Base-by-base conservation (phyloP, 306 rosid species). In the Pterocarpus macrocarpus region DNA sequence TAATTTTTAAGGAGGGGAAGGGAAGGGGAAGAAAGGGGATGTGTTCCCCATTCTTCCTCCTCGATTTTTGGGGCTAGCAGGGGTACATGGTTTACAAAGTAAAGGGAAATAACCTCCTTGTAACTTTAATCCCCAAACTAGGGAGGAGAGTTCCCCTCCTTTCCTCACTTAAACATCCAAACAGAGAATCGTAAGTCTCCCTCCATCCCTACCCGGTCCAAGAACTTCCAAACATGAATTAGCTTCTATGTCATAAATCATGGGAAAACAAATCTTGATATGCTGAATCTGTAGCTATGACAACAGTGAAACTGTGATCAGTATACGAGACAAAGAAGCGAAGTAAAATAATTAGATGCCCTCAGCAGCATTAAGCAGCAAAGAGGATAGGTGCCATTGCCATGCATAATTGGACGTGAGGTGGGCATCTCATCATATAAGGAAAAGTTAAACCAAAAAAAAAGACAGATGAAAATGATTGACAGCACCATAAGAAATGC, bases 171-270 rank as follows among this genome's bases (percentile, higher is more conserved):
- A 47, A 58, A 59, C 58, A 69, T 69, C 47, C 64, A 34, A 61
- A 71, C 43, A 17, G 34, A 59, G 14, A 33, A 58, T 41, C 49
- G 41, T 35, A 64, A 72, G 7, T 50, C 67, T 33, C 22, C 72
- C 41, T 30, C 79, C 58, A 63, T 38, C 43, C 52, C 34, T 63
- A 33, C 77, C 67, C 53, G 32, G 36, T 57, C 34, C 30, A 69
- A 82, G 47, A 82, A 55, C 66, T 39, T 81, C 72, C 39, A 32
- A 57, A 73, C 47, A 66, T n/a, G 75, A 63, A 53, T 38, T 33
- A 49, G 39, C 71, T 64, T 47, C 59, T 49, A 69, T 10, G 16
- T 69, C 49, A 43, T 69, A 41, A 56, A 69, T 35, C 58, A 75
- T 75, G 17, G 59, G 53, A 75, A 57, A 62, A 53, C 71, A 73